Evolutionary conservation across 768 basidiomycete species (phyloP).

Genomic region (Multifurca ochricompacta): DNA sequence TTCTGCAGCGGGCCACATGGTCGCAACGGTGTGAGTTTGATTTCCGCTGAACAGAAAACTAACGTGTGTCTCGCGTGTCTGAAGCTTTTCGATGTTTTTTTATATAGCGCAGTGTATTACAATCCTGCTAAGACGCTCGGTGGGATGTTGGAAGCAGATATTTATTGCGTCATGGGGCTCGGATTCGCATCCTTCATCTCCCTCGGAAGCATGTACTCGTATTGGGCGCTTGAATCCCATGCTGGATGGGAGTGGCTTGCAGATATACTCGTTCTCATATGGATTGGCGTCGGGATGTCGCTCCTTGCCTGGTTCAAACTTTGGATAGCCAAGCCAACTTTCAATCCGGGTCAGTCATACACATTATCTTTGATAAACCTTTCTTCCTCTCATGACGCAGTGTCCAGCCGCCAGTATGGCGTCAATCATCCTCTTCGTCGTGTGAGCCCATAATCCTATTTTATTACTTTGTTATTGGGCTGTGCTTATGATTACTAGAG

Average conservation of each 20-base stretch:
- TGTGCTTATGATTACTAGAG: slow-evolving; percentile 31
- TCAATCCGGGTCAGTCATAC: slow-evolving; percentile 65
- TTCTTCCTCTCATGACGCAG: neutral
- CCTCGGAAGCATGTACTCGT: slow-evolving; percentile 66
- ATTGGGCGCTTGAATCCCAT: slow-evolving; percentile 68
- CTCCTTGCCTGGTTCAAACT: slow-evolving; percentile 85
- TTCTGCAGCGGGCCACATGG: slow-evolving; percentile 80
- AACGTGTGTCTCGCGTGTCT: neutral
- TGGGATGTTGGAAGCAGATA: slow-evolving; percentile 85
- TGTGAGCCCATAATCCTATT: slow-evolving; percentile 37
- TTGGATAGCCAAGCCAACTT: slow-evolving; percentile 83
- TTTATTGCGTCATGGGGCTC: slow-evolving; percentile 67
- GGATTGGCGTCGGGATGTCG: slow-evolving; percentile 81
- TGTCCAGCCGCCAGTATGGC: slow-evolving; percentile 74
- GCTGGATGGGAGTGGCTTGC: slow-evolving; percentile 69
- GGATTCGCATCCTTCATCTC: slow-evolving; percentile 67
- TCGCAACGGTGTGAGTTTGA: slow-evolving; percentile 74
- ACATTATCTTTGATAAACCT: neutral
- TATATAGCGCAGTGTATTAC: slow-evolving; percentile 67
- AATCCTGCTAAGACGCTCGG: slow-evolving; percentile 93
- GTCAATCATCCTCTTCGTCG: slow-evolving; percentile 74
- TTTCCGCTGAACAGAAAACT: too few relatives aligned
- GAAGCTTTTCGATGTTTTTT: neutral
- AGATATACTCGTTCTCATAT: slow-evolving; percentile 64
- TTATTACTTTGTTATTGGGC: neutral